Conservation (phyloP, 2,329 filamentous ascomycete genomes). For the Laburnicola sp. region DNA sequence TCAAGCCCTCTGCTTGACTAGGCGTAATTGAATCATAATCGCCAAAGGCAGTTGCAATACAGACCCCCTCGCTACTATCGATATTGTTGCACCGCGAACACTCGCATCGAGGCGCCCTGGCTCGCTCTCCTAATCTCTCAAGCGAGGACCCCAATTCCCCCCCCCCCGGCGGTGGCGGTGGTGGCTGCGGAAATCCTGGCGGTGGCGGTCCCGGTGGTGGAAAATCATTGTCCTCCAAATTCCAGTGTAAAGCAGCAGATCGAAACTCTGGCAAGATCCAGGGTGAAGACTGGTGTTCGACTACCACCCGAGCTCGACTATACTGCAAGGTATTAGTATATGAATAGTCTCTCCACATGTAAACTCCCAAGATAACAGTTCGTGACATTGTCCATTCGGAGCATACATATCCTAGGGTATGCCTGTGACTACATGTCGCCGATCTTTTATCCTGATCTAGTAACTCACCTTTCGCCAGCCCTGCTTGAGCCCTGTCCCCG, state of each 20-base stretch:
- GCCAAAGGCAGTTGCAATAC: neutral
- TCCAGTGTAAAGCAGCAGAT: neutral
- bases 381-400: too few species aligned
- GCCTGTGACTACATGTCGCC: neutral
- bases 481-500: constrained; percentile 1
- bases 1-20: neutral
- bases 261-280: neutral
- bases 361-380: too few species aligned
- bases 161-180: neutral
- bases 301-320: neutral
- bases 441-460: too few species aligned
- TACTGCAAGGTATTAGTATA: neutral
- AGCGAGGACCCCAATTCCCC: neutral
- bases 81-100: constrained; percentile 1
- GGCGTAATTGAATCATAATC: constrained; percentile 11
- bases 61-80: neutral
- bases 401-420: neutral
- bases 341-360: too few species aligned
- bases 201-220: neutral
- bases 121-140: neutral
- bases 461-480: neutral
- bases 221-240: neutral
- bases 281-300: neutral
- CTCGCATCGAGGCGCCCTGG: neutral
- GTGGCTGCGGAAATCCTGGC: neutral